These are phyloP conservation scores for Teratosphaeria nubilosa DNA, from an alignment of 2,329 filamentous ascomycete genomes.

Conservation along the genomic window DNA sequence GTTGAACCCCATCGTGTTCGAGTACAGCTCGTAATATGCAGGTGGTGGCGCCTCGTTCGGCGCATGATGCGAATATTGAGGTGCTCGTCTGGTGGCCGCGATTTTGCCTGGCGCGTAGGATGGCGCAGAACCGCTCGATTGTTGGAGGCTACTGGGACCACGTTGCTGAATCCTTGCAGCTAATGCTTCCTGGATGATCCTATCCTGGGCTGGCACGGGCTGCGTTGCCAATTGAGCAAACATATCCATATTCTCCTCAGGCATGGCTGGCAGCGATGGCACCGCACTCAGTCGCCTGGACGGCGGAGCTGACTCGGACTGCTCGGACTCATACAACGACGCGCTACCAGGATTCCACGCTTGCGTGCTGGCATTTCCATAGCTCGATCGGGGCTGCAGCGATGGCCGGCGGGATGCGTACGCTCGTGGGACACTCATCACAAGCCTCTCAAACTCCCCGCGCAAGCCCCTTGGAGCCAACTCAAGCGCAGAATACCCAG, in stretches of 20 bases:
- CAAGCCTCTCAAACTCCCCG: neutral
- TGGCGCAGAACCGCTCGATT: neutral
- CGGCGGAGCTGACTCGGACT: neutral
- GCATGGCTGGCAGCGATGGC: neutral
- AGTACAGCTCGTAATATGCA: neutral
- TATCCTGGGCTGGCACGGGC: neutral
- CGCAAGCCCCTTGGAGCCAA: slow-evolving; percentile 11
- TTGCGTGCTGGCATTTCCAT: neutral
- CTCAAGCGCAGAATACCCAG: slow-evolving; percentile 61
- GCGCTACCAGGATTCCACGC: neutral
- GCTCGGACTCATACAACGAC: neutral
- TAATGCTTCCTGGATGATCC: neutral
- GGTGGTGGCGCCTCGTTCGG: neutral
- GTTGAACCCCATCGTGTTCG: neutral
- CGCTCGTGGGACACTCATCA: neutral
- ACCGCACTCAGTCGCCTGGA: neutral
- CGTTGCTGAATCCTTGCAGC: neutral
- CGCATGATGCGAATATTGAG: neutral
- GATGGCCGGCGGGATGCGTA: neutral
- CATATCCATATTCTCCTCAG: neutral
- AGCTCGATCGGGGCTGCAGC: neutral
- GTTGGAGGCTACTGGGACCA: neutral
- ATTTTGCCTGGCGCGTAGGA: neutral
- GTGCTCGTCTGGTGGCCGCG: neutral
- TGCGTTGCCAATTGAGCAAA: neutral